A percentile compares a stretch with the other conserved stretches of the same genome.
Conservation (phyloP, 495 filamentous ascomycete species). For the Glonium stellatum region DNA sequence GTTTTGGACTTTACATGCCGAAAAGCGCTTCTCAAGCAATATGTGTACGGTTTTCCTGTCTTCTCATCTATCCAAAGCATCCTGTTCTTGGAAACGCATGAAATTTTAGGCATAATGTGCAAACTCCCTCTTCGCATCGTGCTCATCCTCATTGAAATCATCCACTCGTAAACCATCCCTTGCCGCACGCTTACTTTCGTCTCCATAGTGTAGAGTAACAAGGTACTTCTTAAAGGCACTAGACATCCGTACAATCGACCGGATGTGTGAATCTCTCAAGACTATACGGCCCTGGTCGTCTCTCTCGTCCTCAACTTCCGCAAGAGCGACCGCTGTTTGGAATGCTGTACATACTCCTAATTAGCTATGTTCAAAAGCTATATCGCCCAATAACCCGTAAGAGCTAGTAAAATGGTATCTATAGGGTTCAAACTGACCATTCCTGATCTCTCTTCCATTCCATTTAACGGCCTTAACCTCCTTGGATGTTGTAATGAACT, state of each 20-base stretch:
- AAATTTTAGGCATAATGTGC: conserved; percentile 8
- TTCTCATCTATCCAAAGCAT: too few species aligned
- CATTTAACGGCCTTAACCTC: conserved; percentile 9
- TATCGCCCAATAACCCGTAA: background rate
- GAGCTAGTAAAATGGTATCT: background rate
- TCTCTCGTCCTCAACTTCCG: conserved; percentile 4
- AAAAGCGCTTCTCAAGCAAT: too few species aligned
- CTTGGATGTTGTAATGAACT: conserved; percentile 5
- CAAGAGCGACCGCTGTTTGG: conserved; percentile 21
- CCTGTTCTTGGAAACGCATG: too few species aligned
- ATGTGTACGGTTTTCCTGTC: too few species aligned
- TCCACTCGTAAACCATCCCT: conserved; percentile 15
- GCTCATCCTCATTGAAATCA: conserved; percentile 11
- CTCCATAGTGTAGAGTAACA: conserved; percentile 12
- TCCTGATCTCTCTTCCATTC: conserved; percentile 20
- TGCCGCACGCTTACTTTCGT: conserved; percentile 4
- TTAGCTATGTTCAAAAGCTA: background rate
- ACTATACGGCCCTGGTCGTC: background rate
- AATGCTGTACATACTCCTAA: background rate
- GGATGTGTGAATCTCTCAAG: conserved; percentile 10
- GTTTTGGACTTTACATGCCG: too few species aligned
- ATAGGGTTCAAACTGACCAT: conserved; percentile 3
- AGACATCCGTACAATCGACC: conserved; percentile 12
- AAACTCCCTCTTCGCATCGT: conserved; percentile 7
- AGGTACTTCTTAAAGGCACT: conserved; percentile 20